Percentiles rank a stretch among this genome's conserved stretches.
Conservation (phyloP, 2,329 filamentous ascomycete genomes). For the Calonectria honghensis region DNA sequence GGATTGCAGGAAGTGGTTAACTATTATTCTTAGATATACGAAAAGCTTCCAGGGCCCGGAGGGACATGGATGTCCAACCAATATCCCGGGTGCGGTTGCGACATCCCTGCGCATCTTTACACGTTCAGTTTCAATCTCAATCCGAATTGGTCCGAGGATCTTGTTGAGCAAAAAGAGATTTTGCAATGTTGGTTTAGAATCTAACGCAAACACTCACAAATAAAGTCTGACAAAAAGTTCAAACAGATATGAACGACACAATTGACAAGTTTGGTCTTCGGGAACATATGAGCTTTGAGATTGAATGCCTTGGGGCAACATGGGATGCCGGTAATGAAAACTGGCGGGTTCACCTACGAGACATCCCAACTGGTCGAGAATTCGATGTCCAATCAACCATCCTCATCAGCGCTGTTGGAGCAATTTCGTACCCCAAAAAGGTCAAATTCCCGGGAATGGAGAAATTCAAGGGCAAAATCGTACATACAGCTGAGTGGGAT, state of each 20-base stretch:
- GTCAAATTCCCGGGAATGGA: slow-evolving; percentile 37
- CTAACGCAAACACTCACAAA: neutral
- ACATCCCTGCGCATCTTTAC: slow-evolving; percentile 58
- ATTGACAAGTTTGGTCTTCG: slow-evolving; percentile 37
- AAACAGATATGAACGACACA: slow-evolving; percentile 37
- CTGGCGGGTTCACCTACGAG: slow-evolving; percentile 28
- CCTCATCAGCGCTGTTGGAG: slow-evolving; percentile 33
- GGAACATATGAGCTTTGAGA: slow-evolving; percentile 31
- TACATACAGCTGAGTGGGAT: slow-evolving; percentile 36
- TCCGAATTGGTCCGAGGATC: slow-evolving; percentile 61
- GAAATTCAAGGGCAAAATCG: slow-evolving; percentile 28
- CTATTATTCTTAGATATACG: slow-evolving; percentile 35
- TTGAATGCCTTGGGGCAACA: slow-evolving; percentile 31
- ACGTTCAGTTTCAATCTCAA: slow-evolving; percentile 66
- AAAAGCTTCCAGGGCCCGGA: slow-evolving; percentile 44
- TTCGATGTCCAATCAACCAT: slow-evolving; percentile 24
- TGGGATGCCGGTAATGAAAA: slow-evolving; percentile 15
- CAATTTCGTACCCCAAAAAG: slow-evolving; percentile 21
- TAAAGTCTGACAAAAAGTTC: neutral
- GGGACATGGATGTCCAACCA: slow-evolving; percentile 49
- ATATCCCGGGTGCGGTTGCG: slow-evolving; percentile 48
- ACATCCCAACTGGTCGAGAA: slow-evolving; percentile 5
- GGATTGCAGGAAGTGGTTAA: neutral
- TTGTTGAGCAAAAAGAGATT: slow-evolving; percentile 61
- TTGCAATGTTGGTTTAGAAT: slow-evolving; percentile 50